Evolutionary conservation across 805 yeast species (phyloP), one percentile per base, ranked within the genome.

Genomic region (Saccharomyces paradoxus): DNA sequence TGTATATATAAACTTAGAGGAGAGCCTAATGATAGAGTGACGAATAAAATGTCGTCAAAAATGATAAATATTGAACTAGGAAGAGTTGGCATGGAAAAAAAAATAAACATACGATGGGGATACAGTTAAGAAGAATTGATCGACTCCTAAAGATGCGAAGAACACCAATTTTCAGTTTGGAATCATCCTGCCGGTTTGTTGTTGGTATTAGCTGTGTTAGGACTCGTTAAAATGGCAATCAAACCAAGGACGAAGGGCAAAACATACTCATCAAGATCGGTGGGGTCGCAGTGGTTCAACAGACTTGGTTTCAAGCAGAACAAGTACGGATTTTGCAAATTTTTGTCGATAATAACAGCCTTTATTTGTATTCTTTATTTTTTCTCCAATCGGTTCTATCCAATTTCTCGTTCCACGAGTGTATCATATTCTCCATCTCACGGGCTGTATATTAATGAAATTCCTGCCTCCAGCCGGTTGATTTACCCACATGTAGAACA

Each of bases 401-500:
- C 58, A 21, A 55, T 55, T 10, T 53, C 56, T 12, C 22, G 27
- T 13, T 26, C 50, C 6, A 37, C 12, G 2, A 41, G 50, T n/a
- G 26, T 60, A 44, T 14, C 37, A 13, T 62, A 65, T 44, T 72
- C 75, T 3, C 56, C 60, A 27, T 60, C 60, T 17, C 83, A 77
- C 61, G 82, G 83, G 0, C 66, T 74, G 41, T 77, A 74, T 60
- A 61, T 64, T 14, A 65, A 74, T 48, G 81, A 78, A 55, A 73
- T 82, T 28, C 74, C 73, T 22, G 78, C 85, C 14, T 69, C 74
- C 12, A 76, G 82, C 21, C 74, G 76, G 41, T 77, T 81, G 63
- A 83, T 87, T 13, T 86, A 79, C 63, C 94, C 94, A n/a, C 79
- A 82, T n/a, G 77, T 86, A 41, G 90, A 86, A 59, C 84, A 86